Conservation (phyloP, 2,329 filamentous ascomycete species). For the Anthostomella pinea region DNA sequence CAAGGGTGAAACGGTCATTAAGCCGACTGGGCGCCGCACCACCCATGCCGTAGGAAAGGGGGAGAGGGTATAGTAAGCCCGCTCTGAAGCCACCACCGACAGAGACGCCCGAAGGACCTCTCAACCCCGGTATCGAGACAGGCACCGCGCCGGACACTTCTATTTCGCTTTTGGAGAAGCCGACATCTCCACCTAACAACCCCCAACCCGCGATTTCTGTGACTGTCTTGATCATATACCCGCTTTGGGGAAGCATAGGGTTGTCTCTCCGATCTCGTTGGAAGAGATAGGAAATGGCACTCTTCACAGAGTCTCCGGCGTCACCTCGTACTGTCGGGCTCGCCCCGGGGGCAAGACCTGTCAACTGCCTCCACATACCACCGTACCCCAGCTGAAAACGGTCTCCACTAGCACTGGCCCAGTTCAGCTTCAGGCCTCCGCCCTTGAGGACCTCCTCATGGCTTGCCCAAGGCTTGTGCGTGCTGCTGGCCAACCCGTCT, state of each 20-base stretch:
- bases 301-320: conserved; percentile 89
- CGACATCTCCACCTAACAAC: conserved; percentile 79
- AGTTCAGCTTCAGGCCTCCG: conserved; percentile 72
- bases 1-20: conserved; percentile 93
- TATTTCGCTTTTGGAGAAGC: conserved; percentile 90
- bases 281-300: conserved; percentile 78
- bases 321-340: conserved; percentile 80
- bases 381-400: conserved; percentile 78
- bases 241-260: conserved; percentile 76
- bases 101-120: conserved; percentile 71
- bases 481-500: conserved; percentile 78
- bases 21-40: conserved; percentile 69
- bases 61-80: conserved; percentile 80
- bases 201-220: conserved; percentile 87
- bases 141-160: conserved; percentile 77
- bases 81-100: conserved; percentile 78
- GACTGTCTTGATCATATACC: conserved; percentile 74
- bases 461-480: conserved; percentile 87
- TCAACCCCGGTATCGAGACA: conserved; percentile 66
- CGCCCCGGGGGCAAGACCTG: conserved; percentile 70
- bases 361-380: conserved; percentile 84
- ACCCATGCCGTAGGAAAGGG: conserved; percentile 54
- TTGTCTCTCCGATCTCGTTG: conserved; percentile 78
- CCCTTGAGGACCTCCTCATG: conserved; percentile 88
- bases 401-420: conserved; percentile 63